These are phyloP conservation scores for Venturia nashicola DNA, from an alignment of 2,329 filamentous ascomycete genomes.

Conservation along the genomic window DNA sequence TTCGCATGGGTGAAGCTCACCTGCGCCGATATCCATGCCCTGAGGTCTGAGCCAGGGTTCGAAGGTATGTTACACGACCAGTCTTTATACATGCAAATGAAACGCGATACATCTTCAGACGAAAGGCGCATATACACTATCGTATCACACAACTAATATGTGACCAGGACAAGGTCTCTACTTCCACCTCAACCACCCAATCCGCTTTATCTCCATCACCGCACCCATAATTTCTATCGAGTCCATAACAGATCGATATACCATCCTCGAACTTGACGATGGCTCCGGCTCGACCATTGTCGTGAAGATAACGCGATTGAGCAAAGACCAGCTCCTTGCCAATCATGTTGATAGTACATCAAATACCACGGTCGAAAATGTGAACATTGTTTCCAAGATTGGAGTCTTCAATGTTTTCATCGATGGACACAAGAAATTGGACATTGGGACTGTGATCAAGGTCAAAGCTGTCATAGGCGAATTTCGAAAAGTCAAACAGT, in stretches of 20 bases:
- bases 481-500: constrained; percentile 39
- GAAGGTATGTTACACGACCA: constrained; percentile 29
- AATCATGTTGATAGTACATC: constrained; percentile 17
- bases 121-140: background rate
- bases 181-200: constrained; percentile 42
- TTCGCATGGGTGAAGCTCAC: constrained; percentile 51
- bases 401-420: constrained; percentile 33
- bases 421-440: constrained; percentile 19
- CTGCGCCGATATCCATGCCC: constrained; percentile 39
- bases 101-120: background rate
- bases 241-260: constrained; percentile 26
- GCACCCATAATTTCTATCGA: constrained; percentile 33
- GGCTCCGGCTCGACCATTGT: constrained; percentile 47
- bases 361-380: constrained; percentile 25
- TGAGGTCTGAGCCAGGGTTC: constrained; percentile 36
- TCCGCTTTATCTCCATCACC: constrained; percentile 34
- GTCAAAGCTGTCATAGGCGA: constrained; percentile 43
- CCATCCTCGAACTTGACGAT: constrained; percentile 46
- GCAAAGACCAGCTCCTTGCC: constrained; percentile 14
- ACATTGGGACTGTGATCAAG: constrained; percentile 40
- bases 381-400: constrained; percentile 23
- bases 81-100: background rate
- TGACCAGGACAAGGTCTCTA: constrained; percentile 40
- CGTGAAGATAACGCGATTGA: constrained; percentile 35
- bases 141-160: background rate